Conservation (phyloP, 2,329 filamentous ascomycete species). For the Monascus ruber region DNA sequence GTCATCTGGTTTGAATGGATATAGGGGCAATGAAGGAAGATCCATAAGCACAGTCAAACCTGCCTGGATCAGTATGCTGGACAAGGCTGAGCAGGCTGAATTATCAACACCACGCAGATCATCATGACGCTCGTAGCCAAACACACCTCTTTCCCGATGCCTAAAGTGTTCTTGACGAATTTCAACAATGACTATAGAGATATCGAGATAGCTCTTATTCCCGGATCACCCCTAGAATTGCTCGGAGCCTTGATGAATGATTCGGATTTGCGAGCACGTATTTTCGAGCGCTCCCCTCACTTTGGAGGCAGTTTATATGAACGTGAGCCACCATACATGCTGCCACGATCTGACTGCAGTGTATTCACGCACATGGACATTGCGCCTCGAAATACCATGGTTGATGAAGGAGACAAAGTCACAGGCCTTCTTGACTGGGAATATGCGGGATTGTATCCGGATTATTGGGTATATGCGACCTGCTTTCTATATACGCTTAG, state of each 20-base stretch:
- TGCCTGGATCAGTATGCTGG: no score
- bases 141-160: slow-evolving; percentile 9
- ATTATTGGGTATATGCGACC: slow-evolving; percentile 30
- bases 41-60: no score
- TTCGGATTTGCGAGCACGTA: slow-evolving; percentile 10
- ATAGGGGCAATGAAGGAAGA: no score
- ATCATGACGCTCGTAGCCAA: slow-evolving; percentile 9
- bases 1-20: no score
- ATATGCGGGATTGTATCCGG: slow-evolving; percentile 29
- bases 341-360: slow-evolving; percentile 11
- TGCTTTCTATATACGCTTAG: no score
- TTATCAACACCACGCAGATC: no score
- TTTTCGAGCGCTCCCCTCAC: slow-evolving; percentile 15
- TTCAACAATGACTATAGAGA: background rate
- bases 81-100: no score
- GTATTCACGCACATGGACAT: slow-evolving; percentile 26
- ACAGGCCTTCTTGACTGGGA: slow-evolving; percentile 33
- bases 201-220: slow-evolving; percentile 9
- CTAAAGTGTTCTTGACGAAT: slow-evolving; percentile 6
- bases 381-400: slow-evolving; percentile 22
- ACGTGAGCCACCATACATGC: slow-evolving; percentile 11
- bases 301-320: slow-evolving; percentile 10
- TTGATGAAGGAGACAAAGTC: slow-evolving; percentile 11
- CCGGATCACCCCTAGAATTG: slow-evolving; percentile 8
- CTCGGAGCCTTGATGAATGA: slow-evolving; percentile 8